Base-by-base conservation (phyloP, 2,329 filamentous ascomycete genomes). In the Ustilaginoidea virens region DNA sequence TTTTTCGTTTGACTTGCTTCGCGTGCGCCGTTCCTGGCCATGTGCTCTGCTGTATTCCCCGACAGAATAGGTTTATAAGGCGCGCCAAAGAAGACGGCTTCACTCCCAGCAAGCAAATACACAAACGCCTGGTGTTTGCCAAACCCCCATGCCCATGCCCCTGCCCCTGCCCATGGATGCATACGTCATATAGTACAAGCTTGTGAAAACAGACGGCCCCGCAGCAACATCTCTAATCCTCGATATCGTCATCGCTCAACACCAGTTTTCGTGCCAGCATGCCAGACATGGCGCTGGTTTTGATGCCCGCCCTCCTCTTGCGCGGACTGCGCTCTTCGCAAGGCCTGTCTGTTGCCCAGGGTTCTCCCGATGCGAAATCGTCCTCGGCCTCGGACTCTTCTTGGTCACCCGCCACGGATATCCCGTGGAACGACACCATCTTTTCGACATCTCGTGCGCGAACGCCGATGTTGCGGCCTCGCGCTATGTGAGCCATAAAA, bases 181-280 rank as follows among this genome's bases (percentile, higher is more conserved):
- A n/a, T n/a, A n/a, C n/a, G n/a, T n/a, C n/a, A n/a, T n/a, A n/a
- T n/a, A n/a, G n/a, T n/a, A n/a, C n/a, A n/a, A n/a, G n/a, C n/a
- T n/a, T n/a, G n/a, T n/a, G n/a, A n/a, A n/a, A n/a, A n/a, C n/a
- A n/a, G n/a, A n/a, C n/a, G n/a, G n/a, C n/a, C n/a, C n/a, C n/a
- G n/a, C n/a, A n/a, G n/a, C n/a, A n/a, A n/a, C n/a, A n/a, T n/a
- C n/a, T n/a, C n/a, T 17, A 58, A 42, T 86, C 80, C 49, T 85
- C 79, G 46, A 90, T 87, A 57, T 90, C 81, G 53, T 90, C 81
- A 44, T 90, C 81, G 40, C 75, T 82, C 23, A 87, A 54, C 25
- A 82, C 69, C 38, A 86, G 53, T 42, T 76, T 79, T 48, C 74
- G 70, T 36, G 73, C 65, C 23, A 62, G 56, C 37, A 66, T 45